These are phyloP conservation scores for Puccinia hordei DNA, from an alignment of 1,284 basidiomycete genomes.

Conservation along the genomic window DNA sequence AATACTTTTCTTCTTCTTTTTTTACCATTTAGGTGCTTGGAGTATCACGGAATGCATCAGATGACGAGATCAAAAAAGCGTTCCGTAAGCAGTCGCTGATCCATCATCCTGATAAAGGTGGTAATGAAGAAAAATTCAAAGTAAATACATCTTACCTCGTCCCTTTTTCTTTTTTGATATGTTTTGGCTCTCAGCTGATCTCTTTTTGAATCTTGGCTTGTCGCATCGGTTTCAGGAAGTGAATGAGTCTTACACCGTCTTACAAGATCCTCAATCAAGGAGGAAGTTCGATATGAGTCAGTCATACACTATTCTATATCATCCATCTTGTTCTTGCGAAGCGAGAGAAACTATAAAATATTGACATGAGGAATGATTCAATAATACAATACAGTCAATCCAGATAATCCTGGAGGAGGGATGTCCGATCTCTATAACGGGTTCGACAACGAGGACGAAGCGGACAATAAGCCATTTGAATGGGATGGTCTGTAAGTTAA, in stretches of 20 bases:
- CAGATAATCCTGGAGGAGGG: slow-evolving; percentile 14
- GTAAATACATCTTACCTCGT: not conserved
- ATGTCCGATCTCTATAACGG: not conserved
- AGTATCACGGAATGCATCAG: slow-evolving; percentile 56
- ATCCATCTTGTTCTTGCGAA: no score
- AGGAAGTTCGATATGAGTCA: slow-evolving; percentile 24
- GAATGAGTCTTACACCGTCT: slow-evolving; percentile 39
- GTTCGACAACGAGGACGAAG: not conserved
- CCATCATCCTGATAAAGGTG: slow-evolving; percentile 59
- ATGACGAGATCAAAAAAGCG: slow-evolving; percentile 58
- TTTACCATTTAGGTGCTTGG: slow-evolving; percentile 53
- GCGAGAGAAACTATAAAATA: not conserved
- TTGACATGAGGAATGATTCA: not conserved
- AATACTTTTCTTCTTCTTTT: not conserved
- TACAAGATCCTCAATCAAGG: slow-evolving; percentile 22
- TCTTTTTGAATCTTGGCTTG: no score
- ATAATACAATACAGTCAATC: slow-evolving; percentile 16
- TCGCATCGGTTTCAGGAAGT: slow-evolving; percentile 41
- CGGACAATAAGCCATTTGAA: slow-evolving; percentile 1
- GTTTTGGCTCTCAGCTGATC: no score
- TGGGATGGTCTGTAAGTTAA: slow-evolving; percentile 23
- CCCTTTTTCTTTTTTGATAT: slow-evolving; percentile 3
- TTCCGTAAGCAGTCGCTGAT: slow-evolving; percentile 58
- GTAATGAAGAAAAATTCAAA: slow-evolving; percentile 54
- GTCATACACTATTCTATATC: not conserved